Base-by-base conservation (phyloP, 2,329 filamentous ascomycete species). In the Pleurostoma richardsiae region DNA sequence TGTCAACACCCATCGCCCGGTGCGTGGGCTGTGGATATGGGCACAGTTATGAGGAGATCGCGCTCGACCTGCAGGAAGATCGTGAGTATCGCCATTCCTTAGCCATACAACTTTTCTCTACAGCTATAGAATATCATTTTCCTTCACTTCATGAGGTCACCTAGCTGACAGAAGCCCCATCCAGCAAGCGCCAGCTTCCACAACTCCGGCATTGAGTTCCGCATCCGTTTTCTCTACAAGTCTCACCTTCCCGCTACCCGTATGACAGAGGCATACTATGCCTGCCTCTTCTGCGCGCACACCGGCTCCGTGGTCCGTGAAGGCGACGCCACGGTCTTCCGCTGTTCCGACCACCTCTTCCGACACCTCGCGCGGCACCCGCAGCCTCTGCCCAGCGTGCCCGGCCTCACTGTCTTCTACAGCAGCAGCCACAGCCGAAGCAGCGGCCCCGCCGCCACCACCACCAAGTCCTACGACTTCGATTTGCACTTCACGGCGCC, bases 271-370 rank as follows among this genome's bases (percentile, higher is more conserved):
- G 58, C 60, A 43, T 54, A 62, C 41, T 70, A 67, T 46, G 68
- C 59, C 4, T 71, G 69, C 50, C 52, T 72, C 2, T 71, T 68
- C 50, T 71, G 68, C 48, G 59, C 61, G 4, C 59, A 66, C 27
- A 45, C 57, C 3, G 61, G 60, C 1, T 48, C 58, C 2, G 67
- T 66, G 0, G 55, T 61, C 3, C 60, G 60, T n/a, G 62, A 70
- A 29, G 66, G 63, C 41, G 69, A 72, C 47, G 67, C 69, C 1
- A 72, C 69, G 4, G 67, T 70, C 4, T 72, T 72, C 50, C 54
- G 58, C 3, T 59, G 59, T 4, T 47, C 62, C 10, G 62, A 69
- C 10, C 59, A 65, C 30, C 61, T 72, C 6, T 55, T 72, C 38
- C 60, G 58, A 27, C 69, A 72, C 45, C 52, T 72, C 0, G 58